phyloP scores from a whole-genome alignment of 495 filamentous ascomycete genomes.

The Rhizodiscina lignyota region DNA sequence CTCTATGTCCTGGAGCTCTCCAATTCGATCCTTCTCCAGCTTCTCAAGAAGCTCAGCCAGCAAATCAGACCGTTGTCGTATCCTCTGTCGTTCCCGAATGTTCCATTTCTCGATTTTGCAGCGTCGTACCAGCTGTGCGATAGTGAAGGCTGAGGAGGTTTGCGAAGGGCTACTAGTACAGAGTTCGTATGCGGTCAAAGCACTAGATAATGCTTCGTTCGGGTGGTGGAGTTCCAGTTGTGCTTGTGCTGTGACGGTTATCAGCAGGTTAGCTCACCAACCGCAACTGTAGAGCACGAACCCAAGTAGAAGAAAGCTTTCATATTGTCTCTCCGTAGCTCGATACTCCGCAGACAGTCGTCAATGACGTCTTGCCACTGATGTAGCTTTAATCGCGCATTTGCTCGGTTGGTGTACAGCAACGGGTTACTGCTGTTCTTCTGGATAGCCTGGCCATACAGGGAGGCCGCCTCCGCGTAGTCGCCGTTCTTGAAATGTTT shows the following conservation, averaged over 20 bases:
- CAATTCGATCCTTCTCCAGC: constrained; percentile 24
- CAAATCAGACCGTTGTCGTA: constrained; percentile 30
- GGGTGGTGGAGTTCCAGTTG: constrained; percentile 58
- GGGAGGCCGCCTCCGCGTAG: constrained; percentile 53
- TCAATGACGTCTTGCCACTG: constrained; percentile 60
- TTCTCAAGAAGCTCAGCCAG: constrained; percentile 35
- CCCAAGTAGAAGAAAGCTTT: constrained; percentile 71
- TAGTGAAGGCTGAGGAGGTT: constrained; percentile 32
- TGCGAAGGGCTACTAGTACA: constrained; percentile 32
- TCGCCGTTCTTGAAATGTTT: constrained; percentile 34
- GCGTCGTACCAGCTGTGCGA: constrained; percentile 42
- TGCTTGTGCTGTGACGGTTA: constrained; percentile 43
- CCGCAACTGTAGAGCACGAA: constrained; percentile 3
- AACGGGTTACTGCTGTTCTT: constrained; percentile 42
- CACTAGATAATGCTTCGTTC: constrained; percentile 55
- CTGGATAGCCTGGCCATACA: constrained; percentile 69
- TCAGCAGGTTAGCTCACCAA: not conserved
- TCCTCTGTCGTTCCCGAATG: constrained; percentile 20
- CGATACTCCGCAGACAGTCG: constrained; percentile 61
- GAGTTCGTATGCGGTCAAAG: constrained; percentile 54
- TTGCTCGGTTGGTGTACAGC: constrained; percentile 77
- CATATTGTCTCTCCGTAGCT: constrained; percentile 45
- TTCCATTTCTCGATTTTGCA: constrained; percentile 71
- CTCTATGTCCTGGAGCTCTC: constrained; percentile 31
- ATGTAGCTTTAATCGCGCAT: constrained; percentile 58